Percentiles rank a stretch among this genome's conserved stretches.
Conservation (phyloP, 202 grass and related monocot genomes). For the Setaria italica region DNA sequence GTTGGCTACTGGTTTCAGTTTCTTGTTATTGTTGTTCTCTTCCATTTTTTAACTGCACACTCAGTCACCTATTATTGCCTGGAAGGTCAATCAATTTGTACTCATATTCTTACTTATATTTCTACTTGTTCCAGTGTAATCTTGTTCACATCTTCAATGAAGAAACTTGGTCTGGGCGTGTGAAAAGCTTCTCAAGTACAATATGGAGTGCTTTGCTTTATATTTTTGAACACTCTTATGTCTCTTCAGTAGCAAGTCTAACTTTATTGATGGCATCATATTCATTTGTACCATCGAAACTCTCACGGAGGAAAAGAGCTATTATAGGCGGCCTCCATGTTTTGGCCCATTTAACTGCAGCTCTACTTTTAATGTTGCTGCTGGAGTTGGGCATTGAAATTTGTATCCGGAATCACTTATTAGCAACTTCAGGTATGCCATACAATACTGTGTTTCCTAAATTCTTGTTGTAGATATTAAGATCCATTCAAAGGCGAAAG, state of each 20-base stretch:
- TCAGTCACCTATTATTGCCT: not conserved
- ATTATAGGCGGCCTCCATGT: constrained; percentile 74
- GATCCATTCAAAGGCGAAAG: not conserved
- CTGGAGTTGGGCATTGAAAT: constrained; percentile 94
- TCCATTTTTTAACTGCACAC: constrained; percentile 9
- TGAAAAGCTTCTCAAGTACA: constrained; percentile 71
- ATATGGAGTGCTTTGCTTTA: constrained; percentile 81
- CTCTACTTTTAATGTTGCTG: constrained; percentile 86
- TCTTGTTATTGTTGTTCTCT: not conserved
- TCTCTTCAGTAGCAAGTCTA: constrained; percentile 72
- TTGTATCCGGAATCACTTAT: constrained; percentile 83
- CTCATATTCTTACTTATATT: constrained; percentile 26
- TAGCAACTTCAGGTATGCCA: constrained; percentile 87
- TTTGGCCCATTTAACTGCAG: constrained; percentile 68
- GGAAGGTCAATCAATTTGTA: constrained; percentile 27
- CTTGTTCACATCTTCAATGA: constrained; percentile 80
- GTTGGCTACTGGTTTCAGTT: not conserved
- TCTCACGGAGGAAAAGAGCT: constrained; percentile 69
- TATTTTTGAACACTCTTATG: constrained; percentile 89
- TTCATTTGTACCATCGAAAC: constrained; percentile 77
- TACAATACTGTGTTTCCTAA: not conserved
- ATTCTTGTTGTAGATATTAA: not conserved
- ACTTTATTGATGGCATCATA: constrained; percentile 68
- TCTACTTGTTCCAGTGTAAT: constrained; percentile 75
- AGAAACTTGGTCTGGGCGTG: constrained; percentile 73